Evolutionary conservation across 129 eudicot species (phyloP).

Genomic region (Centaurea solstitialis): DNA sequence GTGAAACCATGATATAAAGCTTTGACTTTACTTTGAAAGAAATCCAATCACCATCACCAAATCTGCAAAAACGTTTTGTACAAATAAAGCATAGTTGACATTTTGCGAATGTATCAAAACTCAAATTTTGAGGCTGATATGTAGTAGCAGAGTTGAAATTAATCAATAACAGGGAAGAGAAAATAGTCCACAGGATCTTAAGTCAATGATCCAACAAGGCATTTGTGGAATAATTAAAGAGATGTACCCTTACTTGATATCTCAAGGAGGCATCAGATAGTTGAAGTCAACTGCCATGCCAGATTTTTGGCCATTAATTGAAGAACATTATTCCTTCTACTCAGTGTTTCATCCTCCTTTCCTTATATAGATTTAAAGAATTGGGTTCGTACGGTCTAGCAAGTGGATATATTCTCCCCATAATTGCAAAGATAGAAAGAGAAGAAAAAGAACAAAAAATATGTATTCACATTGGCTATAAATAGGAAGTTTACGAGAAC

Average conservation of each 20-base stretch:
- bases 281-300: constrained; percentile 16
- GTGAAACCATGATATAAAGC: neutral
- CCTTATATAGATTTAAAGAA: neutral
- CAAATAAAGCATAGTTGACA: neutral
- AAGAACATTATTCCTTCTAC: constrained; percentile 10
- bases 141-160: neutral
- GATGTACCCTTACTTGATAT: neutral
- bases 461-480: neutral
- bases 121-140: neutral
- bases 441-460: neutral
- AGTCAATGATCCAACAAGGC: neutral
- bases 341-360: constrained; percentile 1
- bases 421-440: neutral
- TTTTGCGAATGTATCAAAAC: neutral
- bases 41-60: constrained; percentile 4
- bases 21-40: neutral
- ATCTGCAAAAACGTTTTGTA: constrained; percentile 11
- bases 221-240: neutral
- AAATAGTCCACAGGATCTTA: neutral
- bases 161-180: neutral
- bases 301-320: neutral
- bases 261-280: constrained; percentile 2
- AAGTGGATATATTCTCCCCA: constrained; percentile 11
- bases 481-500: constrained; percentile 1
- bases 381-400: neutral